Evolutionary conservation across 306 rosid species (phyloP).

Genomic region (Citrullus mucosospermus): DNA sequence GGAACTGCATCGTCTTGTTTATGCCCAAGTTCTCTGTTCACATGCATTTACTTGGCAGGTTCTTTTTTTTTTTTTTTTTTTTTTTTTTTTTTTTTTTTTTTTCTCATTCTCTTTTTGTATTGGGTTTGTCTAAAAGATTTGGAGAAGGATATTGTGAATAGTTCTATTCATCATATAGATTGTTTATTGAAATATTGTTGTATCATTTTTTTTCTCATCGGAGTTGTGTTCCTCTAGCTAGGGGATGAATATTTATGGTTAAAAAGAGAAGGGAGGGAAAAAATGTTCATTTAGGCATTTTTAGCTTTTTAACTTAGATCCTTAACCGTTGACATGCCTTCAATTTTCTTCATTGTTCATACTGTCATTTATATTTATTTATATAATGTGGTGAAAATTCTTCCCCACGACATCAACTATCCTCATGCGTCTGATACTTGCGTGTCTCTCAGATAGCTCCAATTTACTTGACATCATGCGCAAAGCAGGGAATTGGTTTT

Average conservation of each 20-base stretch:
- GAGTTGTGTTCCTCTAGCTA: neutral
- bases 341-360: neutral
- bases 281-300: neutral
- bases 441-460: conserved; percentile 75
- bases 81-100: neutral
- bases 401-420: neutral
- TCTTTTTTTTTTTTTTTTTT: neutral
- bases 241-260: neutral
- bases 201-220: neutral
- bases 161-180: neutral
- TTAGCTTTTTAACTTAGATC: neutral
- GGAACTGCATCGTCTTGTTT: conserved; percentile 75
- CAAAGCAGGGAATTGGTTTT: conserved; percentile 86
- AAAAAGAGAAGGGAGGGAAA: neutral
- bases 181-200: neutral
- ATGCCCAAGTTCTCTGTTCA: conserved; percentile 88
- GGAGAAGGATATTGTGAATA: neutral
- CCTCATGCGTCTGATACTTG: conserved; percentile 15
- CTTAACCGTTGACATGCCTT: neutral
- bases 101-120: neutral
- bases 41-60: conserved; percentile 94
- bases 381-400: neutral
- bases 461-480: conserved; percentile 80
- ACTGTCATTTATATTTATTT: neutral
- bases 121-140: neutral